These are phyloP conservation scores for Dipteronia sinensis DNA, from an alignment of 345 rosid species.

Conservation along the genomic window DNA sequence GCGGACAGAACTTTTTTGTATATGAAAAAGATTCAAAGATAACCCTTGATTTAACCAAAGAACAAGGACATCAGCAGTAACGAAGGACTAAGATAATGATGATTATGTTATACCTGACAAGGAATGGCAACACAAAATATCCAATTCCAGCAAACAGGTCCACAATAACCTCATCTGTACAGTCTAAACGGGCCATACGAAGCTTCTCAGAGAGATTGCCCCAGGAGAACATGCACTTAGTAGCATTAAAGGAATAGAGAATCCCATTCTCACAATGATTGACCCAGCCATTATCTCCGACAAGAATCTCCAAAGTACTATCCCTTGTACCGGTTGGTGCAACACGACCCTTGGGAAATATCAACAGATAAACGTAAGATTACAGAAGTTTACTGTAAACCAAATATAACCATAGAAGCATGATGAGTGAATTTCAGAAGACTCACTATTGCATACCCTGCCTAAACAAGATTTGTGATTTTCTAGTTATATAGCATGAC, in stretches of 20 bases:
- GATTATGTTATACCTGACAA: conserved; percentile 61
- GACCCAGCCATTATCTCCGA: conserved; percentile 92
- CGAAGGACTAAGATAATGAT: neutral
- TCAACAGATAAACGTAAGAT: conserved; percentile 12
- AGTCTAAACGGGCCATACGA: conserved; percentile 73
- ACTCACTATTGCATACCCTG: neutral
- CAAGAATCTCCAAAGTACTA: conserved; percentile 78
- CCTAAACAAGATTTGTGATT: neutral
- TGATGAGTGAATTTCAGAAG: neutral
- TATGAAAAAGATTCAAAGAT: neutral
- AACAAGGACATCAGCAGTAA: conserved; percentile 2
- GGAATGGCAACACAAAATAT: conserved; percentile 85
- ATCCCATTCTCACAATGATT: conserved; percentile 86
- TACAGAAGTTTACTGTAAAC: conserved; percentile 14
- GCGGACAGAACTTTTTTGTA: neutral
- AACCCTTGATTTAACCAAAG: neutral
- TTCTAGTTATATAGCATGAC: neutral
- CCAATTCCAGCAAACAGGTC: conserved; percentile 96
- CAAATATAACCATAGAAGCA: neutral
- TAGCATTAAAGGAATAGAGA: conserved; percentile 83
- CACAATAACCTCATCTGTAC: conserved; percentile 68
- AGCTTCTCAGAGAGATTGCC: conserved; percentile 98
- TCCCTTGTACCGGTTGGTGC: conserved; percentile 80
- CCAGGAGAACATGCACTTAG: conserved; percentile 98
- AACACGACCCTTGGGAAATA: conserved; percentile 67